Evolutionary conservation across 176 grass and related monocot genomes (phyloP).

Genomic region (Eremochloa ophiuroides): DNA sequence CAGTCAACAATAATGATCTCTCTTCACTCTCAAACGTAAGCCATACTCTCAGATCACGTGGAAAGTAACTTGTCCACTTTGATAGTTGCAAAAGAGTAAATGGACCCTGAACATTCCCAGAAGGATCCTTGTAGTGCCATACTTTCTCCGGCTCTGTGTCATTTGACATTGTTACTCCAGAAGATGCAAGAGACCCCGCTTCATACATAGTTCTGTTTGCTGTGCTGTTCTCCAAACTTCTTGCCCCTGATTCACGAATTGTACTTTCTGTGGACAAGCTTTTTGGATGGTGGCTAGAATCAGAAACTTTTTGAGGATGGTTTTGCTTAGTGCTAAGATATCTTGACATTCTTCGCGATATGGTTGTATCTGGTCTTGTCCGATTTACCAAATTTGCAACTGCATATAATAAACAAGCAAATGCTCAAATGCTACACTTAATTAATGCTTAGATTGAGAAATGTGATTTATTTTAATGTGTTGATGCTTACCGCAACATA

Average conservation of each 20-base stretch:
- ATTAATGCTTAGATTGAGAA: neutral
- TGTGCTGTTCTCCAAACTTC: slow-evolving; percentile 21
- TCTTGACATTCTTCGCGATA: slow-evolving; percentile 39
- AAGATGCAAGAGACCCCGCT: slow-evolving; percentile 28
- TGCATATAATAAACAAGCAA: slow-evolving; percentile 32
- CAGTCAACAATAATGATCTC: slow-evolving; percentile 69
- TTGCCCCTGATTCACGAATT: slow-evolving; percentile 18
- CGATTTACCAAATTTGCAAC: slow-evolving; percentile 22
- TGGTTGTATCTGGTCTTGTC: slow-evolving; percentile 32
- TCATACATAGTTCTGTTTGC: slow-evolving; percentile 23
- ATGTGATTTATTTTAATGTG: neutral
- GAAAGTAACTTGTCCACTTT: slow-evolving; percentile 87
- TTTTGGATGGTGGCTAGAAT: slow-evolving; percentile 15
- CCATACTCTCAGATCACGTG: slow-evolving; percentile 79
- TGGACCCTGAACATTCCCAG: slow-evolving; percentile 87
- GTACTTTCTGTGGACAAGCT: slow-evolving; percentile 15
- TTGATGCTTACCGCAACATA: neutral
- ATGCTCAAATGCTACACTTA: slow-evolving; percentile 13
- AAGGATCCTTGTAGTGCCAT: slow-evolving; percentile 96
- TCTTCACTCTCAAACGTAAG: slow-evolving; percentile 88
- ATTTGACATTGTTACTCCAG: slow-evolving; percentile 29
- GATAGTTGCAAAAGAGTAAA: slow-evolving; percentile 79
- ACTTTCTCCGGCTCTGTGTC: slow-evolving; percentile 75
- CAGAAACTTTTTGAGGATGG: slow-evolving; percentile 16
- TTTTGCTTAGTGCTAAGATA: slow-evolving; percentile 25